Evolutionary conservation across 768 basidiomycete genomes (phyloP).

Genomic region (Mrakia blollopis): DNA sequence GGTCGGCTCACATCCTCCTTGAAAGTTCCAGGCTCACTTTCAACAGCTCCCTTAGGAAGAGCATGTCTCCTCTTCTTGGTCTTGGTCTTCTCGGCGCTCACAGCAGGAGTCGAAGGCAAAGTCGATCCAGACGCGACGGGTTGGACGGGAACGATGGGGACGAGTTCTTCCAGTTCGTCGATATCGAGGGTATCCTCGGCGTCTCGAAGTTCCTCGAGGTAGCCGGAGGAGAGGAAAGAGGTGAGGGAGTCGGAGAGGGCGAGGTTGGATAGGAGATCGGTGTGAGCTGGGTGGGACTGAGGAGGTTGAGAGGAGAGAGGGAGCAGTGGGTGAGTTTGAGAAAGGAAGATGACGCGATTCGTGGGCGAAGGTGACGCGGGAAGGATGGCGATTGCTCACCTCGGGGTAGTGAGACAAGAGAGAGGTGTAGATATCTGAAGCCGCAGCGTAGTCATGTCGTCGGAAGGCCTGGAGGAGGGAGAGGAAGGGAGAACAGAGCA

Average conservation of each 20-base stretch:
- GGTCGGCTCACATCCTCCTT: constrained; percentile 43
- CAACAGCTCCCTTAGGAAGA: constrained; percentile 42
- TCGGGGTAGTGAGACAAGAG: constrained; percentile 71
- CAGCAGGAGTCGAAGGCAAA: constrained; percentile 8
- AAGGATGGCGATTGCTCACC: constrained; percentile 51
- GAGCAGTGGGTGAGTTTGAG: neutral
- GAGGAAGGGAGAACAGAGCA: neutral
- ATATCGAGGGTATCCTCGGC: constrained; percentile 23
- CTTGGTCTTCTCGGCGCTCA: neutral
- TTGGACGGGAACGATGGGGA: constrained; percentile 38
- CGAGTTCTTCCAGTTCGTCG: constrained; percentile 46
- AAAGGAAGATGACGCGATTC: neutral
- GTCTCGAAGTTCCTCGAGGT: constrained; percentile 35
- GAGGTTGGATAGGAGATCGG: constrained; percentile 80
- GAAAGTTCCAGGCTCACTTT: constrained; percentile 34
- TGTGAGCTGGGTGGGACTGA: constrained; percentile 79
- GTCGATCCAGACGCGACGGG: constrained; percentile 13
- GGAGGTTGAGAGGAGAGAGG: neutral
- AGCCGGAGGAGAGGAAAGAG: constrained; percentile 62
- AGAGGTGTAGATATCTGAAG: constrained; percentile 62
- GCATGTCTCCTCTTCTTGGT: constrained; percentile 40
- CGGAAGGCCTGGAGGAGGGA: constrained; percentile 44
- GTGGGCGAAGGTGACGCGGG: neutral
- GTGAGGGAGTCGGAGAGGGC: constrained; percentile 73
- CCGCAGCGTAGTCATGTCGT: constrained; percentile 15